Conservation (phyloP, 2,329 filamentous ascomycete species). For the Simplicillium aogashimaense region DNA sequence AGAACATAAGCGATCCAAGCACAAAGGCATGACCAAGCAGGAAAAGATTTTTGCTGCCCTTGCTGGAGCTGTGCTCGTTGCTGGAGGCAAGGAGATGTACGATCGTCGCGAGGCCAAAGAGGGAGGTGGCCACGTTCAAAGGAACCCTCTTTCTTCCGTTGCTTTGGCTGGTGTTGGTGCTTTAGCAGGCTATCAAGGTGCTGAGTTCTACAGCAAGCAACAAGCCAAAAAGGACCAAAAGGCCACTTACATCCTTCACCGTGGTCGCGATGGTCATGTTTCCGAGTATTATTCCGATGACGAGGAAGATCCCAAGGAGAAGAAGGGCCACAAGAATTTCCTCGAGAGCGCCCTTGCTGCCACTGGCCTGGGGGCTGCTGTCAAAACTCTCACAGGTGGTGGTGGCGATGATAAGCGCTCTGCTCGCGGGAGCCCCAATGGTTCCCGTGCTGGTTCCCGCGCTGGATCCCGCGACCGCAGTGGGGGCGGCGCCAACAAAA, state of each 20-base stretch:
- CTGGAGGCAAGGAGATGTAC: slow-evolving; percentile 56
- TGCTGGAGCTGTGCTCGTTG: slow-evolving; percentile 53
- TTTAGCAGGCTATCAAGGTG: slow-evolving; percentile 53
- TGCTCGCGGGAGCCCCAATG: slow-evolving; percentile 23
- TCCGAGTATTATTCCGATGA: slow-evolving; percentile 49
- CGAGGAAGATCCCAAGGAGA: slow-evolving; percentile 42
- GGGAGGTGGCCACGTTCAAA: slow-evolving; percentile 38
- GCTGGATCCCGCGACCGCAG: slow-evolving; percentile 40
- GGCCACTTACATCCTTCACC: slow-evolving; percentile 41
- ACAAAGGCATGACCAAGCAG: slow-evolving; percentile 43
- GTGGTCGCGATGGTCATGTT: slow-evolving; percentile 41
- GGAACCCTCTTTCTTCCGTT: slow-evolving; percentile 49
- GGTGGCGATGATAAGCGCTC: slow-evolving; percentile 29
- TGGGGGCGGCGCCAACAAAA: slow-evolving; percentile 42
- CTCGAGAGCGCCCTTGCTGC: slow-evolving; percentile 53
- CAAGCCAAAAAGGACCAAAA: slow-evolving; percentile 46
- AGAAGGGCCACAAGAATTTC: slow-evolving; percentile 54
- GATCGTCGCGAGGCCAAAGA: slow-evolving; percentile 50
- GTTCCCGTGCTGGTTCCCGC: slow-evolving; percentile 42
- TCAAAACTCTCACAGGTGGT: slow-evolving; percentile 47
- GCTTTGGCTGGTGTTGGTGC: slow-evolving; percentile 55
- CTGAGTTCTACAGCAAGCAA: slow-evolving; percentile 52
- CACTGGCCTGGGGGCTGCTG: slow-evolving; percentile 51
- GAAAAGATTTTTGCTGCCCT: slow-evolving; percentile 59
- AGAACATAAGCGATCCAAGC: slow-evolving; percentile 44